Percentiles rank a stretch among this genome's conserved stretches.
These are phyloP conservation scores for Alternaria atra DNA, from an alignment of 2,329 filamentous ascomycete genomes.

Conservation along the genomic window DNA sequence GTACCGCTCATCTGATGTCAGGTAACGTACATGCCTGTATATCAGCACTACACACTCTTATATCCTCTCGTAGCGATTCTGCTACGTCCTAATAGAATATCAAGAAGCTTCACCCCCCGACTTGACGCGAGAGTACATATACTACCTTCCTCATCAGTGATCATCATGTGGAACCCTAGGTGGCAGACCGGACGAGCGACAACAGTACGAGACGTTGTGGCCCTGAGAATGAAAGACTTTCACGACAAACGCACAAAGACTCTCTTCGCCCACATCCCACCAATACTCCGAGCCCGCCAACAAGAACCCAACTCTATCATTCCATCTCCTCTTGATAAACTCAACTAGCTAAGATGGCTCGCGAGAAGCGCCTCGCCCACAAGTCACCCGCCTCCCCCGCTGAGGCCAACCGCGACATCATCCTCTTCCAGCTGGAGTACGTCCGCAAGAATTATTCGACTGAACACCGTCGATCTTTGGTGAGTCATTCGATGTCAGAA, in stretches of 20 bases:
- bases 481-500: background rate
- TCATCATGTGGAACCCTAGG: background rate
- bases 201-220: background rate
- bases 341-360: background rate
- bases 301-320: background rate
- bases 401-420: background rate
- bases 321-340: background rate
- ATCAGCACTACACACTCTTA: background rate
- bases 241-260: background rate
- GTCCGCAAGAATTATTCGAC: background rate
- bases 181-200: background rate
- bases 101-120: background rate
- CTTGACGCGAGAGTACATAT: background rate
- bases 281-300: background rate
- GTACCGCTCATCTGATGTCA: background rate
- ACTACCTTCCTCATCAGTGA: too few species aligned
- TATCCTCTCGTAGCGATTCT: background rate
- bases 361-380: background rate
- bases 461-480: background rate
- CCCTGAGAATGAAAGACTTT: background rate
- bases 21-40: background rate
- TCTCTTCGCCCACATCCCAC: too few species aligned
- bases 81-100: background rate
- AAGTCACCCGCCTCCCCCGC: background rate
- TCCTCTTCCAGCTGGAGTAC: background rate